These are phyloP conservation scores for Sphagnurus paluster DNA, from an alignment of 1,284 basidiomycete genomes.

Conservation along the genomic window DNA sequence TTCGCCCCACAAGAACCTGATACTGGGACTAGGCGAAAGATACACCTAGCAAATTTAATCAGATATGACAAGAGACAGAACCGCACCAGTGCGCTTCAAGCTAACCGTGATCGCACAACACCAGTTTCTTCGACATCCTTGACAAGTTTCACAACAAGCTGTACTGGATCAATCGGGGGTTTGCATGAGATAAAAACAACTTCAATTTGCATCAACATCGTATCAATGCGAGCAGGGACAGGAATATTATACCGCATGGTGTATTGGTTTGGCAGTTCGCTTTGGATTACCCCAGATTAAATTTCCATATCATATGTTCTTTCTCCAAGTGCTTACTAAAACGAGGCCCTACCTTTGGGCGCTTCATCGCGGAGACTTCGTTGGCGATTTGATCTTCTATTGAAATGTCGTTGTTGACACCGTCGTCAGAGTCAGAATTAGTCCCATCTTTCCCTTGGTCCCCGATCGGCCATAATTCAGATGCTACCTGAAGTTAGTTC, in stretches of 20 bases:
- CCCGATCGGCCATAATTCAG: conserved; percentile 65
- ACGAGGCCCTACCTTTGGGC: conserved; percentile 57
- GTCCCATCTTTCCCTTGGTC: conserved; percentile 20
- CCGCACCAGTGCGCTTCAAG: background rate
- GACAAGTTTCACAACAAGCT: conserved; percentile 64
- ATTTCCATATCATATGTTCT: conserved; percentile 8
- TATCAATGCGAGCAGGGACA: conserved; percentile 7
- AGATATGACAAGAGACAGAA: conserved; percentile 3
- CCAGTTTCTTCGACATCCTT: conserved; percentile 63
- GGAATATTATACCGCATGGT: conserved; percentile 58
- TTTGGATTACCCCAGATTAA: conserved; percentile 27
- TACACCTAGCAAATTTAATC: conserved; percentile 45
- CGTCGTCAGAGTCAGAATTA: conserved; percentile 27
- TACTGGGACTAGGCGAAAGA: conserved; percentile 70
- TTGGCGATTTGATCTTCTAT: conserved; percentile 70
- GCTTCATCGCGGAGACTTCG: conserved; percentile 70
- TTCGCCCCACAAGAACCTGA: conserved; percentile 67
- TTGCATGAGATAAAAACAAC: conserved; percentile 80
- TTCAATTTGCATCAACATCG: conserved; percentile 27
- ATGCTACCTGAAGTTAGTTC: conserved; percentile 50
- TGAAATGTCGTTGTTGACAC: conserved; percentile 41
- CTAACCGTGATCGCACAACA: conserved; percentile 63
- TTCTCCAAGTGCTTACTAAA: conserved; percentile 52
- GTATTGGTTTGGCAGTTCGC: conserved; percentile 77
- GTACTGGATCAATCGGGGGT: conserved; percentile 74